Evolutionary conservation across 768 basidiomycete species (phyloP).

Genomic region (Kwoniella dejecticola): DNA sequence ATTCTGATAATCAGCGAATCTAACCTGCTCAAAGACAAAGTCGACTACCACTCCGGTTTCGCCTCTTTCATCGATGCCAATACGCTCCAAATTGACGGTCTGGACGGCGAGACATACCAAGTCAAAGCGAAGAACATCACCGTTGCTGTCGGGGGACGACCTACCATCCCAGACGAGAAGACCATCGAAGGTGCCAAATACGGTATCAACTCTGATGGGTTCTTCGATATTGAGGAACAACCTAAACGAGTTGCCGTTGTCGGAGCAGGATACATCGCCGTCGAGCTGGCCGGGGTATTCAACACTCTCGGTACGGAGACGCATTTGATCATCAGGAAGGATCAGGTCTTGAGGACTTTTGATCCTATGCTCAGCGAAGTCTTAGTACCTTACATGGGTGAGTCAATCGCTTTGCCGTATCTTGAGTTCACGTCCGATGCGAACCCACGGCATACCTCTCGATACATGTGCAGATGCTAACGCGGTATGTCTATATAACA

Average conservation of each 20-base stretch:
- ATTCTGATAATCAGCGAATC: slow-evolving; percentile 59
- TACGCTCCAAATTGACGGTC: slow-evolving; percentile 70
- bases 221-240: slow-evolving; percentile 87
- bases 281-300: slow-evolving; percentile 93
- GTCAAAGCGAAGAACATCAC: slow-evolving; percentile 76
- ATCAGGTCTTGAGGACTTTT: slow-evolving; percentile 88
- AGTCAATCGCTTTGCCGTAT: slow-evolving; percentile 11
- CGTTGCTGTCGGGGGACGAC: slow-evolving; percentile 83
- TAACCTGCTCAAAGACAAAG: slow-evolving; percentile 82
- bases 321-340: slow-evolving; percentile 84
- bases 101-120: slow-evolving; percentile 66
- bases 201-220: slow-evolving; percentile 92
- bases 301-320: slow-evolving; percentile 88
- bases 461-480: too few relatives aligned
- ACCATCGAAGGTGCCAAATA: slow-evolving; percentile 79
- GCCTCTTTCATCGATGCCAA: slow-evolving; percentile 71
- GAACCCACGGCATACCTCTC: too few relatives aligned
- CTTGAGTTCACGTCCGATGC: too few relatives aligned
- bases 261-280: slow-evolving; percentile 96
- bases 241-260: slow-evolving; percentile 91
- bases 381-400: slow-evolving; percentile 79
- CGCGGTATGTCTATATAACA: too few relatives aligned
- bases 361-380: slow-evolving; percentile 82
- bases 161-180: slow-evolving; percentile 74
- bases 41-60: slow-evolving; percentile 80